Base-by-base conservation (phyloP, 164 flowering plant species). In the Amborella trichopoda region DNA sequence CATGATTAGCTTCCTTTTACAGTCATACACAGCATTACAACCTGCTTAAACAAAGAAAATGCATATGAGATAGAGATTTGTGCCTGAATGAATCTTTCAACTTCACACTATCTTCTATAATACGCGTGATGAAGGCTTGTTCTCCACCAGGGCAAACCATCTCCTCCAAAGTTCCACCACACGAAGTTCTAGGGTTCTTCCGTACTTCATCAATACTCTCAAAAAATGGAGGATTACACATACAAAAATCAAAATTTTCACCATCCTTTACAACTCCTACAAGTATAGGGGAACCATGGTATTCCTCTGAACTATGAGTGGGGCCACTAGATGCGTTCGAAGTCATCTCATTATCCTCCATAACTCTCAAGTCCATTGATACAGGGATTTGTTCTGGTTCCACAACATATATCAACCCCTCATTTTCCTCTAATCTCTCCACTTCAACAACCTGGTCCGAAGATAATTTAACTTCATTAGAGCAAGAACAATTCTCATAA, bases 141-240 rank as follows among this genome's bases (percentile, higher is more conserved):
- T 91, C 99, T 58, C 95, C 96, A 47, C 99, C 99, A 50, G 80
- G 76, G 52, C 83, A 91, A 53, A 82, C 84, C 99, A 91, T 91
- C 75, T 91, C 96, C 39, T 58, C 75, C 2, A 60, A 58, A 9
- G 95, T 91, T 41, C 99, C 99, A 56, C 96, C 95, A 66, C 95
- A 91, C 11, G 99, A 73, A 46, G 96, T 87, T 72, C 71, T 87
- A 20, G 96, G 99, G 55, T 91, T 91, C n/a, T 73, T 52, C 44
- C 96, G 93, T 9, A 94, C 95, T 69, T 81, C 83, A 41, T 69
- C 83, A 60, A 91, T 80, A 58, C 67, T 69, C 60, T 78, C 86
- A 61, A 91, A 91, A 70, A 91, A 91, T 25, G 99, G 99, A 58
- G 99, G 99, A 64, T 91, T 91, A 47, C 95, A 91, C 96, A 91